Base-by-base conservation (phyloP, 371 early-diverging fungal genomes). In the Mortierella sp. region DNA sequence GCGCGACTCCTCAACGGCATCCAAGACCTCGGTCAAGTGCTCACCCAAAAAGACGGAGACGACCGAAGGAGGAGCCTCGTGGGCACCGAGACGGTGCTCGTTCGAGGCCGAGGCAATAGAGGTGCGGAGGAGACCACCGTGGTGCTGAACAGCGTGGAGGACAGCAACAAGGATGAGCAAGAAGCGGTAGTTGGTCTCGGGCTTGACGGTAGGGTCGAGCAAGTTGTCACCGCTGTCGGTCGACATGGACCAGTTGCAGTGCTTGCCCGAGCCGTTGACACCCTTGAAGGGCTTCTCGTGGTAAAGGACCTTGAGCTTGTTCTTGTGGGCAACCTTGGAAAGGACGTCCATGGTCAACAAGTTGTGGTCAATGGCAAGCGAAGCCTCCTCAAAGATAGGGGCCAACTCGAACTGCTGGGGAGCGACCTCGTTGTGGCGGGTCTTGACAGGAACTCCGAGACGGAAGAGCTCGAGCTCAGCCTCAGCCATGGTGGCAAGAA, bases 271-370 rank as follows among this genome's bases (percentile, higher is more conserved):
- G 46, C 99, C 99, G 84, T 99, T 99, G 84, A 99, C 90, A 64
- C 99, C 98, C 83, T 94, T 93, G 91, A 97, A 99, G 51, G 99
- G 99, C 90, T 99, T 99, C 88, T 98, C 98, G 90, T 99, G 99
- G 92, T 93, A 98, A 48, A 99, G 90, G 56, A 94, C 94, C 91
- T 96, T 96, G 72, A 98, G 90, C 84, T 94, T 93, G 91, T 99
- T 95, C 68, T 95, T 92, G 87, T 98, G 96, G 23, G 99, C 97
- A 62, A 97, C 96, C 85, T 94, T 94, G 89, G 97, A 96, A 62
- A 98, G 86, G 53, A 95, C 90, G 82, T 97, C 96, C 99, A 99
- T 99, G 73, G 95, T 93, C 80, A 98, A 87, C 85, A 98, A 74
- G 89, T 99, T 99, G 93, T 99, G 99, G 87, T 99, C 99, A n/a